Base-by-base conservation (phyloP, 2,329 filamentous ascomycete genomes). In the Microsporum audouinii region DNA sequence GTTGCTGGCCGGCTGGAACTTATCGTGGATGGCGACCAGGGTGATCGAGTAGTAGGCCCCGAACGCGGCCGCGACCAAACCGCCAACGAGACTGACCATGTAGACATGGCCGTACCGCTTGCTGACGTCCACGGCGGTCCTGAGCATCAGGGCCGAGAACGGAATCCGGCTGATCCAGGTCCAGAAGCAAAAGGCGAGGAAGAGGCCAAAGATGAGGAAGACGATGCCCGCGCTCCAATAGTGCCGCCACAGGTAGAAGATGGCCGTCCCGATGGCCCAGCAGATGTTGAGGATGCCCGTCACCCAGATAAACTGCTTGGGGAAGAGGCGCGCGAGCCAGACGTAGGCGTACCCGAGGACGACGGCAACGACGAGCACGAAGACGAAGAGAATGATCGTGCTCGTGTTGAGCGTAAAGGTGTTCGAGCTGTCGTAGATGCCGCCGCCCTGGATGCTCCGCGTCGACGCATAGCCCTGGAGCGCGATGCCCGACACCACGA, bases 251-350 rank as follows among this genome's bases (percentile, higher is more conserved):
- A 96, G 83, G 79, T 95, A 95, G 75, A 91, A 95, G 59, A 92
- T 85, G 7, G 89, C 90, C 0, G 90, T 95, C 0, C 83, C 91
- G n/a, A 96, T 78, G 0, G 89, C 89, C 67, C 90, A 87, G 60
- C 87, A 77, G 68, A 96, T 88, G 73, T 96, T 95, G 61, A 95
- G 78, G 58, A 96, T 92, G 10, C 89, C 90, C 0, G 91, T 95
- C 43, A 91, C 83, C 89, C 90, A 96, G 71, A 96, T 95, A 67
- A 96, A 91, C 70, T 89, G 84, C 75, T 94, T 95, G 2, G 91
- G 91, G 66, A 92, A 92, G 55, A 82, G 76, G 60, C 90, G 84
- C 5, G 89, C 88, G 1, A 86, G 73, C 73, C 84, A 84, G 68
- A 96, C 84, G 71, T 96, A 97, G 27, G 76, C 79, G 69, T 84